These are phyloP conservation scores for Leccinum boreale DNA, from an alignment of 768 basidiomycete species.

Conservation along the genomic window DNA sequence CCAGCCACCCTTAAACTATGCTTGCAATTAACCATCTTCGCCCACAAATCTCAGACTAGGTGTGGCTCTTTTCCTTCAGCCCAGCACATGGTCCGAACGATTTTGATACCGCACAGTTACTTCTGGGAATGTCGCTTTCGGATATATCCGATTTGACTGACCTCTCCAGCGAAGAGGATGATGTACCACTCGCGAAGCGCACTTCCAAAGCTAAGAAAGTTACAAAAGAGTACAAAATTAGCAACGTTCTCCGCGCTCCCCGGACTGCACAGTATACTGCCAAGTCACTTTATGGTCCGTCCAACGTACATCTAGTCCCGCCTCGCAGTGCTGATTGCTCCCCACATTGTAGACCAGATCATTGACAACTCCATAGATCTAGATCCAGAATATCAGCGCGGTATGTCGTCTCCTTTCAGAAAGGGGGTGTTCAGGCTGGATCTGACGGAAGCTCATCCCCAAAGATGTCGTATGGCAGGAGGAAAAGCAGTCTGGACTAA, in stretches of 20 bases:
- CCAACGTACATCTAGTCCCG: background rate
- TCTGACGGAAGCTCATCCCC: background rate
- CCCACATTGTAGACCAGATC: constrained; percentile 41
- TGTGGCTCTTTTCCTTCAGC: background rate
- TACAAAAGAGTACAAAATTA: constrained; percentile 30
- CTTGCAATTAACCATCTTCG: background rate
- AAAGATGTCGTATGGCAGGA: constrained; percentile 66
- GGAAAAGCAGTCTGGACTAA: constrained; percentile 54
- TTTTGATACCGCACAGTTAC: background rate
- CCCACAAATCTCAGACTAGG: background rate
- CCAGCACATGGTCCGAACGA: background rate
- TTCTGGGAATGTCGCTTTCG: constrained; percentile 32
- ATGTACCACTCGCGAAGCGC: constrained; percentile 25
- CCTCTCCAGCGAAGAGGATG: constrained; percentile 39
- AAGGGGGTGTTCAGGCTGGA: background rate
- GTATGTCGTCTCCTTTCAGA: constrained; percentile 28
- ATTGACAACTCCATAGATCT: constrained; percentile 46
- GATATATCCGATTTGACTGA: constrained; percentile 49
- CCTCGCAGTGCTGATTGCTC: background rate
- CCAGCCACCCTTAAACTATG: background rate
- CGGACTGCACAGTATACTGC: constrained; percentile 41
- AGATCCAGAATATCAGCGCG: constrained; percentile 66
- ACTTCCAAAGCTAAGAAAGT: constrained; percentile 22
- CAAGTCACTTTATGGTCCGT: constrained; percentile 43
- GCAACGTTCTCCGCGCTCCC: constrained; percentile 34